phyloP scores from a whole-genome alignment of 2,329 filamentous ascomycete genomes.

The Paecilomyces fulvus region DNA sequence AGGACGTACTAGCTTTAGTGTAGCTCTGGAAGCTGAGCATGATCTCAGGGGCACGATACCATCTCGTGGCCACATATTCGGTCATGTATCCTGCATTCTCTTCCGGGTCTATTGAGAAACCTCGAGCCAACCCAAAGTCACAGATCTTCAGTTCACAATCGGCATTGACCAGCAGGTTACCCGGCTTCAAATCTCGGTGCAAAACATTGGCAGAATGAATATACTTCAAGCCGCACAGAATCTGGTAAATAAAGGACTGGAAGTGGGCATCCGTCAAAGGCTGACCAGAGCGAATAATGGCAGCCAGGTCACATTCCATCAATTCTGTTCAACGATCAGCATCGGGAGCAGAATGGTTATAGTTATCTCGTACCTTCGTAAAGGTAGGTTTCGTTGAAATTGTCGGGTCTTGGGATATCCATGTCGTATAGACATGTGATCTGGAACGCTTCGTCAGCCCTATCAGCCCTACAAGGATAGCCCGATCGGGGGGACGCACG shows the following conservation, averaged over 20 bases:
- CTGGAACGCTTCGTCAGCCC: slow-evolving; percentile 45
- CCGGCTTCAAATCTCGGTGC: slow-evolving; percentile 93
- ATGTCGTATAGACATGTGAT: slow-evolving; percentile 99
- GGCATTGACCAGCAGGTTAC: slow-evolving; percentile 94
- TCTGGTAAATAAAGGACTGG: slow-evolving; percentile 99
- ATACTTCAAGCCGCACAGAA: slow-evolving; percentile 96
- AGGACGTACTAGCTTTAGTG: slow-evolving; percentile 92
- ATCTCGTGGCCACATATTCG: slow-evolving; percentile 95
- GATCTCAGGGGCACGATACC: slow-evolving; percentile 97
- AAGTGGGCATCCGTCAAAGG: slow-evolving; percentile 97
- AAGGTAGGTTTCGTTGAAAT: slow-evolving; percentile 98
- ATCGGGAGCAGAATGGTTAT: neutral
- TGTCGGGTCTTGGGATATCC: slow-evolving; percentile 94
- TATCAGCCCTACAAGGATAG: slow-evolving; percentile 1
- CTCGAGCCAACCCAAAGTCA: slow-evolving; percentile 92
- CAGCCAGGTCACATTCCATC: slow-evolving; percentile 98
- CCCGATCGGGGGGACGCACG: slow-evolving; percentile 39
- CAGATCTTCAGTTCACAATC: slow-evolving; percentile 99
- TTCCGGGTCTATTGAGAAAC: slow-evolving; percentile 93
- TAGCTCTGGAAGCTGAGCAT: slow-evolving; percentile 99
- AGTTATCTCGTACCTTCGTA: slow-evolving; percentile 70
- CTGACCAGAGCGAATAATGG: slow-evolving; percentile 95
- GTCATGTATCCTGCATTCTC: slow-evolving; percentile 99
- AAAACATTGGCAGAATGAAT: slow-evolving; percentile 98
- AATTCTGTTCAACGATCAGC: slow-evolving; percentile 55